Evolutionary conservation across 495 filamentous ascomycete species (phyloP), one percentile per base, ranked within the genome.

Genomic region (Penicillium coffeae): DNA sequence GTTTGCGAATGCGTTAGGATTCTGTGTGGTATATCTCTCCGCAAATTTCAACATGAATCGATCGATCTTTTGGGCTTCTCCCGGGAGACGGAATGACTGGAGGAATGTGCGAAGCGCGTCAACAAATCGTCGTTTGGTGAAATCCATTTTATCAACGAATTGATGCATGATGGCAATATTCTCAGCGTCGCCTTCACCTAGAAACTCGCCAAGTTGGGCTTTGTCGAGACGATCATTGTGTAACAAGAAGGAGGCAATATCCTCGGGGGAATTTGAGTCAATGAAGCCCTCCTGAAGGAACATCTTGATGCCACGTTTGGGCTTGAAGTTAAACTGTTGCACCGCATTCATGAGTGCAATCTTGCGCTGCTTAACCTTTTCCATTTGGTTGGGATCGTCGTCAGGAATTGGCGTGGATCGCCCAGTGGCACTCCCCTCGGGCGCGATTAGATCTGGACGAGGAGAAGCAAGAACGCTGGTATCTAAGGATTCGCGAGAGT

Each of bases 31-130:
- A 61, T 99, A 99, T 20, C 91, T 84, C 59, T 97, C 89, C 34
- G 93, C 94, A 69, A 97, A 99, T 66, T 99, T 99, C 42, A 97
- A 76, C 93, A 99, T 97, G 69, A 96, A 95, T 30, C 93, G 87
- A 81, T 99, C 93, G 54, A 99, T 99, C 73, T 99, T 99, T 64
- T 99, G 93, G 1, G 91, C 91, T 66, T 99, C 93, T 37, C 93
- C 93, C 1, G 93, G 93, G 9, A 99, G 71, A 22, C 93, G 86
- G 74, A 99, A 99, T 38, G 88, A 85, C 67, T 99, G 93, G 12
- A 99, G 73, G 60, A 97, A 99, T 42, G 87, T 80, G 20, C 93
- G 82, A 10, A 99, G 72, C 16, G 93, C 84, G 69, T 95, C 93
- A 10, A 96, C 91, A 52, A 99, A 99, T 8, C 90, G 86, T 39